phyloP scores from a whole-genome alignment of 2,329 filamentous ascomycete genomes.

The Fusarium sp. region DNA sequence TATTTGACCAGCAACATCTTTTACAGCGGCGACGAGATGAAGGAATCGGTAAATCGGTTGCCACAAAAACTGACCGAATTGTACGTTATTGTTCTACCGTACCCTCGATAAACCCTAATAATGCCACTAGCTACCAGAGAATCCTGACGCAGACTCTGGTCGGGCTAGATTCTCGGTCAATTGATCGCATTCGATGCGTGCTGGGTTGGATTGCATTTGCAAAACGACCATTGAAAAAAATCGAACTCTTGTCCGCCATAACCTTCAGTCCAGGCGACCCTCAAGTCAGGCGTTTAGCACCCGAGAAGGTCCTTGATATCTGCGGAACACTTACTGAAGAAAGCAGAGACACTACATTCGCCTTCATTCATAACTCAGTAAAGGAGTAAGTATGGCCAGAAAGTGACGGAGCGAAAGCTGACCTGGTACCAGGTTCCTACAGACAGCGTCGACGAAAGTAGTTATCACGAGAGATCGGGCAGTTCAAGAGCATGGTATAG shows the following conservation, averaged over 20 bases:
- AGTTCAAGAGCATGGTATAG: slow-evolving; percentile 5
- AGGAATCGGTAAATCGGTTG: background rate
- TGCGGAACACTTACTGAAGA: slow-evolving; percentile 12
- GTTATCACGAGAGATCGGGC: background rate
- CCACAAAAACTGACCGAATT: slow-evolving; percentile 22
- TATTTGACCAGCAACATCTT: slow-evolving; percentile 31
- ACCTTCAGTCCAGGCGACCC: slow-evolving; percentile 7
- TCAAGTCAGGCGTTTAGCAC: background rate
- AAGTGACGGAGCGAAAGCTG: no score
- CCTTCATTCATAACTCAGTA: slow-evolving; percentile 32
- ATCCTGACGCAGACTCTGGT: slow-evolving; percentile 19
- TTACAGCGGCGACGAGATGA: slow-evolving; percentile 13
- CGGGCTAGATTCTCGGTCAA: slow-evolving; percentile 8
- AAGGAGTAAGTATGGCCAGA: slow-evolving; percentile 32
- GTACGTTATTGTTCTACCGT: rapidly evolving
- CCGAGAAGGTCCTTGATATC: slow-evolving; percentile 1
- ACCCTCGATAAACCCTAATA: rapidly evolving
- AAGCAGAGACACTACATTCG: slow-evolving; percentile 4
- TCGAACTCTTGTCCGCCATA: slow-evolving; percentile 20
- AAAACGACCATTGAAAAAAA: slow-evolving; percentile 5
- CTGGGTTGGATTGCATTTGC: slow-evolving; percentile 30
- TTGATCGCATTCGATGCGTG: slow-evolving; percentile 8
- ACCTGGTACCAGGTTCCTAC: slow-evolving; percentile 4
- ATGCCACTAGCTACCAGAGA: slow-evolving; percentile 4
- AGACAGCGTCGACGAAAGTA: background rate